A percentile compares a stretch with the other conserved stretches of the same genome.
These are phyloP conservation scores for Dalbergia oliveri DNA, from an alignment of 306 rosid species.

Conservation along the genomic window DNA sequence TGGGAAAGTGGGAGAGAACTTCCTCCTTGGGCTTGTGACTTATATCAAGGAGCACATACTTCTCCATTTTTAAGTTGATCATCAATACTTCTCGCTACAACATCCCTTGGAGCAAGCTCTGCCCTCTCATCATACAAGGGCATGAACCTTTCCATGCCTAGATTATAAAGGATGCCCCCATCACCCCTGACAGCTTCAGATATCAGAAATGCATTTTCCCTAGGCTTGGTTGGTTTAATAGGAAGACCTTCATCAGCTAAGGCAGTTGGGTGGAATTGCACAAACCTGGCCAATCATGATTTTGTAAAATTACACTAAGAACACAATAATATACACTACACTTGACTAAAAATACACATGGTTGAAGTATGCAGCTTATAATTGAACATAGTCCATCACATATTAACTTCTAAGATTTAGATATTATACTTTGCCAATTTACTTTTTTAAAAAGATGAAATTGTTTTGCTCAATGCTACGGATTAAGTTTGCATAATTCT, in stretches of 20 bases:
- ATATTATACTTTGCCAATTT: not conserved
- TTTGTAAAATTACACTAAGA: slow-evolving; percentile 14
- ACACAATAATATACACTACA: slow-evolving; percentile 11
- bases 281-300: slow-evolving; percentile 67
- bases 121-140: slow-evolving; percentile 88
- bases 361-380: slow-evolving; percentile 16
- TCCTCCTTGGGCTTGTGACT: slow-evolving; percentile 83
- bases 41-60: slow-evolving; percentile 85
- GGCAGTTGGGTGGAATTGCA: slow-evolving; percentile 97
- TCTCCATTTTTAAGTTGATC: slow-evolving; percentile 88
- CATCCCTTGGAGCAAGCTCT: slow-evolving; percentile 98
- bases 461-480: not conserved
- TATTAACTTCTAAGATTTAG: slow-evolving; percentile 3
- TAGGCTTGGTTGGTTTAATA: slow-evolving; percentile 56
- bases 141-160: slow-evolving; percentile 93
- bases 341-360: not conserved
- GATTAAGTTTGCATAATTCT: slow-evolving; percentile 7
- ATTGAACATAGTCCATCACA: slow-evolving; percentile 5
- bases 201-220: slow-evolving; percentile 88
- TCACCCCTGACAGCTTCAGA: slow-evolving; percentile 94
- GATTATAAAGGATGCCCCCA: slow-evolving; percentile 88
- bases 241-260: slow-evolving; percentile 97
- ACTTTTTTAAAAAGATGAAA: not conserved
- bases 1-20: slow-evolving; percentile 83
- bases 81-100: slow-evolving; percentile 95